Base-by-base conservation (phyloP, 352 stramenopile genomes). In the Phytophthora ohioensis region DNA sequence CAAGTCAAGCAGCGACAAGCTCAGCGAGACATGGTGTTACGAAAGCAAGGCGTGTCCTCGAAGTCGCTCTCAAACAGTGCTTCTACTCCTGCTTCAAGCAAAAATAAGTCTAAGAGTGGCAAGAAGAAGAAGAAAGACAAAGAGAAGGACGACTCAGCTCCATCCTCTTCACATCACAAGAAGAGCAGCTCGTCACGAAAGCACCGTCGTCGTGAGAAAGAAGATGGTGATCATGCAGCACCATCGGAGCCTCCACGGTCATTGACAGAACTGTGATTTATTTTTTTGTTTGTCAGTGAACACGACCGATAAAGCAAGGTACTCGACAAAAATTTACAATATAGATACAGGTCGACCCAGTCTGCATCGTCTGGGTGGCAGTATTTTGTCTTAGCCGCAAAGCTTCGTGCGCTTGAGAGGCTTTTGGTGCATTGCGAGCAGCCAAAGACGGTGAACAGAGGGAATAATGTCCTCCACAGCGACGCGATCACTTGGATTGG, bases 351-450 rank as follows among this genome's bases (percentile, higher is more conserved):
- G 32, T 27, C 35, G 53, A 42, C 51, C 36, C 42, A 75, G 68
- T 53, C 47, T 67, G 11, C 42, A 61, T 62, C 36, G 42, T 38
- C 58, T 38, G 13, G 47, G 41, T 51, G 21, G 6, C 6, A 49
- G 4, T 49, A 13, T 27, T 34, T 64, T 34, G 49, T 39, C 3
- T 9, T 11, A 35, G 30, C 10, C 39, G 66, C 49, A 80, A 64
- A 58, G 79, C 67, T 93, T 91, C 31, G 87, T 93, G 39, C 81
- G 84, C 72, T 88, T 86, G 30, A 93, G 73, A 49, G 76, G 65
- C 39, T 92, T 93, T 67, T 92, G 85, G 46, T 95, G 87, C 30
- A 91, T 76, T 45, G 85, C 91, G 12, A 91, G 76, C 32, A 93
- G 64, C 87, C 87, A 95, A 36, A 95, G 73, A 21, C 85, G 78